phyloP scores from a whole-genome alignment of 495 filamentous ascomycete species.

The Symbiotaphrina buchneri region DNA sequence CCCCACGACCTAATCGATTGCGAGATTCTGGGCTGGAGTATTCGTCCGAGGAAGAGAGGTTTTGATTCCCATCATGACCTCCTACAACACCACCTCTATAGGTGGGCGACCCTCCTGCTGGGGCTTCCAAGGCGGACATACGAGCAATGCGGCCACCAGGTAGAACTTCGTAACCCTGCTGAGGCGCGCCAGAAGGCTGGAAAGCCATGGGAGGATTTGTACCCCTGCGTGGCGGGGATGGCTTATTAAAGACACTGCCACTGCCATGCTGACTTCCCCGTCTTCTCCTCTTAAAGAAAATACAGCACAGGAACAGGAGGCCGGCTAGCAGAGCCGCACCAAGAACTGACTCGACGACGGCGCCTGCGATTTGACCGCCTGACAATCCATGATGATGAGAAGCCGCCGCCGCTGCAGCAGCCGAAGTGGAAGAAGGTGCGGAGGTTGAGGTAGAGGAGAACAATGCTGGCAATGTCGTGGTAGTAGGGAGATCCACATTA shows the following conservation, averaged over 20 bases:
- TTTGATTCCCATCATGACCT: neutral
- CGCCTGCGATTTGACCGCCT: slow-evolving; percentile 71
- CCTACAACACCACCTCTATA: slow-evolving; percentile 11
- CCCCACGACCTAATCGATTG: slow-evolving; percentile 19
- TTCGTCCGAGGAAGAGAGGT: slow-evolving; percentile 60
- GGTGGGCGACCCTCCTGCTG: slow-evolving; percentile 17
- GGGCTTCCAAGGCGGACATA: slow-evolving; percentile 76
- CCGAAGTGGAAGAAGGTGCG: slow-evolving; percentile 19
- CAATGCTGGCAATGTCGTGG: slow-evolving; percentile 47
- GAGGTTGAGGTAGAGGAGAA: slow-evolving; percentile 21
- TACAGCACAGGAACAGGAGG: slow-evolving; percentile 33
- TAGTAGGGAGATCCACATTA: slow-evolving; percentile 50
- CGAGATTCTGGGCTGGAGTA: slow-evolving; percentile 64
- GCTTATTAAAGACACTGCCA: slow-evolving; percentile 52
- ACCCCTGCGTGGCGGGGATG: slow-evolving; percentile 47
- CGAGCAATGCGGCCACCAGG: slow-evolving; percentile 80
- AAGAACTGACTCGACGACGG: slow-evolving; percentile 61
- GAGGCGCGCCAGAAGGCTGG: slow-evolving; percentile 12
- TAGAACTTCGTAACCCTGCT: slow-evolving; percentile 45
- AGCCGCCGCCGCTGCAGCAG: slow-evolving; percentile 8
- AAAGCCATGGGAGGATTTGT: slow-evolving; percentile 13
- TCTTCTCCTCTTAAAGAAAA: slow-evolving; percentile 29
- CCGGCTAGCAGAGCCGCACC: slow-evolving; percentile 44
- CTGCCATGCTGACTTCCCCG: slow-evolving; percentile 34
- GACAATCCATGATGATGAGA: slow-evolving; percentile 29